Conservation (phyloP, 2,329 filamentous ascomycete genomes). For the Orbilia ellipsospora region DNA sequence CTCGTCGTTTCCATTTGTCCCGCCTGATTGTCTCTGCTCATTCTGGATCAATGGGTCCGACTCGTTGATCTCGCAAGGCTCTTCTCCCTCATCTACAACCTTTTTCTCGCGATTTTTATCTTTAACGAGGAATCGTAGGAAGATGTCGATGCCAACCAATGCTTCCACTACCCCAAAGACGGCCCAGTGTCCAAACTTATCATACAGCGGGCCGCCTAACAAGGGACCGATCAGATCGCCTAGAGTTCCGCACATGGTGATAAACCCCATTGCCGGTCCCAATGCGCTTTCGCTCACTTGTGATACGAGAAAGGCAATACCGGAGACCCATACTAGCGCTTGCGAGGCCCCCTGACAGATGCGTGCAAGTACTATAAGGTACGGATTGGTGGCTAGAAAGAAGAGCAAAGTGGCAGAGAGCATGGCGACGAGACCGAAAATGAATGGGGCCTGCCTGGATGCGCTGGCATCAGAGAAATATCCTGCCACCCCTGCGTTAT, state of each 20-base stretch:
- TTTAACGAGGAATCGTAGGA: neutral
- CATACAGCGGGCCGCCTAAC: constrained; percentile 10
- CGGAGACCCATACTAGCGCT: neutral
- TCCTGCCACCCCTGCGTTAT: constrained; percentile 1
- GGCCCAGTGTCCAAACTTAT: constrained; percentile 1
- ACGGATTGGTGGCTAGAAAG: constrained; percentile 2
- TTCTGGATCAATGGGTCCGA: neutral
- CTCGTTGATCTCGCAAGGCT: neutral
- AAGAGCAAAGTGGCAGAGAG: constrained; percentile 1
- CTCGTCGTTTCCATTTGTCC: neutral
- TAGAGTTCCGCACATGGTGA: neutral
- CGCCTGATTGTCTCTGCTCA: neutral
- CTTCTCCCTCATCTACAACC: neutral
- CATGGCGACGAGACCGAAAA: neutral
- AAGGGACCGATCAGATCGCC: constrained; percentile 2
- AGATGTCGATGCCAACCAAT: neutral
- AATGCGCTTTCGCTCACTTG: neutral
- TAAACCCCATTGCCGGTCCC: constrained; percentile 2
- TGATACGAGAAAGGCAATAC: constrained; percentile 5
- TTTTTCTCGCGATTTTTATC: neutral
- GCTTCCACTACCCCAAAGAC: constrained; percentile 3
- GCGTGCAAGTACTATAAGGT: neutral
- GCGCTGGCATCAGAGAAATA: neutral
- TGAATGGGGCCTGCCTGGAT: neutral
- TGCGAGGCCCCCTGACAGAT: constrained; percentile 1